Evolutionary conservation across 2,329 filamentous ascomycete genomes (phyloP), one percentile per base, ranked within the genome.

Genomic region (Ophiostoma sp.): DNA sequence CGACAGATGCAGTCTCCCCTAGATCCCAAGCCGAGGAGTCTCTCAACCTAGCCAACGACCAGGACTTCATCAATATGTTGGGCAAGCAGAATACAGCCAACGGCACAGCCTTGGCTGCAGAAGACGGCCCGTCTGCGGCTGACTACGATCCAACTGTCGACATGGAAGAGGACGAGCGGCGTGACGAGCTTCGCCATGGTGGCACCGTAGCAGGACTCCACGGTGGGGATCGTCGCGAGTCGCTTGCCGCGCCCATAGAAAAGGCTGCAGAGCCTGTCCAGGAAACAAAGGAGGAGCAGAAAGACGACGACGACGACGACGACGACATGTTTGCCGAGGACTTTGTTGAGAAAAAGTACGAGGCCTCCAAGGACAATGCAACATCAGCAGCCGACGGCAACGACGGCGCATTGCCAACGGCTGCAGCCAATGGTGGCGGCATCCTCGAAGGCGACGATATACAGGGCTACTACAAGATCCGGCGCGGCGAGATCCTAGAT

Each of bases 381-480:
- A 76, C 79, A 3, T 78, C 77, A 3, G 74, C 77, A 36, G 73
- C 77, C 8, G 76, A 78, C 40, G 77, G 80, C 60, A 77, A 68
- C 5, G 64, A 70, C 18, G 66, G 68, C 12, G 49, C 80, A 67
- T 78, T 78, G 44, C 81, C 82, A 44, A 82, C 82, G 27, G 81
- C 82, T 60, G 81, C 83, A 63, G 80, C 78, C 18, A 87, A 78
- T 80, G 89, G 77, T 77, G 88, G 88, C 71, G 91, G 89, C 71
- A 91, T 94, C 77, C 85, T 97, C 66, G 94, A 98, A 75, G 94
- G 96, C 70, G 93, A 96, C 75, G 95, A 98, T 76, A 88, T 90
- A 66, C 93, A 99, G 75, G 95, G 94, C 5, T 98, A 98, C 77
- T 99, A 98, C 82, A 96, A 95, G 78, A 89, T 97, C 69, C 92